Evolutionary conservation across 2,329 filamentous ascomycete genomes (phyloP).

Genomic region (Cladophialophora yegresii): DNA sequence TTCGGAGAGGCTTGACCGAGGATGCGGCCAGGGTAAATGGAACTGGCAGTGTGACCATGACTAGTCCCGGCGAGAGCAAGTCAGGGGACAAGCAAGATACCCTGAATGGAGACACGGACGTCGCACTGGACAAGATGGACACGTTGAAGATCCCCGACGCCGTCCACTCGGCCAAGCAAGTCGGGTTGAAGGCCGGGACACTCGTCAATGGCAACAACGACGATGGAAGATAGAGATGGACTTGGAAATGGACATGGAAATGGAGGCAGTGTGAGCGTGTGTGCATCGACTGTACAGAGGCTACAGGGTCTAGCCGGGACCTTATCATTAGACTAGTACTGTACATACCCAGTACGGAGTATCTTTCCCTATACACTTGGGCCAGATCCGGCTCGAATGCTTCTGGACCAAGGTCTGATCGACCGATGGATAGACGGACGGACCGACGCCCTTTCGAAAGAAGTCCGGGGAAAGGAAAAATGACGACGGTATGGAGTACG

Average conservation of each 20-base stretch:
- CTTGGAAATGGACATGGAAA: neutral
- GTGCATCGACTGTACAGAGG: neutral
- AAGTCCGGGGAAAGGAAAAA: too few relatives aligned
- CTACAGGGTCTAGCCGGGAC: too few relatives aligned
- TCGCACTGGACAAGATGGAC: slow-evolving; percentile 19
- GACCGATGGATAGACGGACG: too few relatives aligned
- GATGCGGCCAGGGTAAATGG: slow-evolving; percentile 17
- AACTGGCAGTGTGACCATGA: neutral
- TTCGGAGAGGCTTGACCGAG: slow-evolving; percentile 80
- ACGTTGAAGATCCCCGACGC: slow-evolving; percentile 23
- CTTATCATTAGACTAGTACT: too few relatives aligned
- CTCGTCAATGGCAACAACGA: neutral
- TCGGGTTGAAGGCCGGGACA: neutral
- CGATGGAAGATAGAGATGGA: neutral
- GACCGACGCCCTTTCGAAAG: too few relatives aligned
- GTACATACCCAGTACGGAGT: too few relatives aligned
- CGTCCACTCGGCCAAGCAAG: slow-evolving; percentile 4
- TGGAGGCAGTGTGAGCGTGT: too few relatives aligned
- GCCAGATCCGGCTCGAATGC: too few relatives aligned
- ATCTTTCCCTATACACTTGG: too few relatives aligned
- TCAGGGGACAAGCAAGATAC: neutral
- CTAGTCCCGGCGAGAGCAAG: neutral
- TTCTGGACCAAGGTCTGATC: too few relatives aligned
- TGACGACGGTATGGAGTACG: too few relatives aligned
- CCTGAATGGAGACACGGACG: neutral